These are phyloP conservation scores for Piper longum DNA, from an alignment of 164 flowering plant genomes.

Conservation along the genomic window DNA sequence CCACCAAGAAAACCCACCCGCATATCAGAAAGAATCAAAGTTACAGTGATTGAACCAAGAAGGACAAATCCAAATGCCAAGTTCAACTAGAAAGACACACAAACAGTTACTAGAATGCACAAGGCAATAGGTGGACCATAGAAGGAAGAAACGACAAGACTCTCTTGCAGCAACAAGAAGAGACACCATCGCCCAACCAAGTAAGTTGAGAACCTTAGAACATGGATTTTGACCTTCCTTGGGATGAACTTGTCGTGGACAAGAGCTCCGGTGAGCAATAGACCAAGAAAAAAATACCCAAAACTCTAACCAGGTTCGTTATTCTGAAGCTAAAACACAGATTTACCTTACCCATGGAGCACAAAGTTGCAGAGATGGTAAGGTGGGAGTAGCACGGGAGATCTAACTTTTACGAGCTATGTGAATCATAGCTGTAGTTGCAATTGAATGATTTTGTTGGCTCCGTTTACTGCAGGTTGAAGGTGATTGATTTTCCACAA, in stretches of 20 bases:
- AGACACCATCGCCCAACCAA: no score
- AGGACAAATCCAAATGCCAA: no score
- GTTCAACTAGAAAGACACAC: no score
- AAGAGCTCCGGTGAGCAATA: background rate
- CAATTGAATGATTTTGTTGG: conserved; percentile 23
- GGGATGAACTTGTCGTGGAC: background rate
- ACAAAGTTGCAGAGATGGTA: conserved; percentile 8
- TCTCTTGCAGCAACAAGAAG: background rate
- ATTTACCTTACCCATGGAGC: no score
- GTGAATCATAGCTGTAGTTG: conserved; percentile 16
- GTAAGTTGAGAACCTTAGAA: background rate
- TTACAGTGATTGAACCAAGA: no score
- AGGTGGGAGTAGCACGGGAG: conserved; percentile 13
- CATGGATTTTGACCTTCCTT: background rate
- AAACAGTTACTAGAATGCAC: no score
- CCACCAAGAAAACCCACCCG: conserved; percentile 24
- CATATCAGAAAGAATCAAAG: conserved; percentile 33
- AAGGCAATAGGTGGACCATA: no score
- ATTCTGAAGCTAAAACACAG: no score
- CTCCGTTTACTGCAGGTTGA: conserved; percentile 2
- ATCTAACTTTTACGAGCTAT: conserved; percentile 10
- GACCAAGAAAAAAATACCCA: background rate
- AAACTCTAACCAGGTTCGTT: background rate
- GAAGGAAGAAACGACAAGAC: background rate
- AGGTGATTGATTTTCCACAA: conserved; percentile 1